Base-by-base conservation (phyloP, 2,329 filamentous ascomycete genomes). In the Aspergillus fischeri region DNA sequence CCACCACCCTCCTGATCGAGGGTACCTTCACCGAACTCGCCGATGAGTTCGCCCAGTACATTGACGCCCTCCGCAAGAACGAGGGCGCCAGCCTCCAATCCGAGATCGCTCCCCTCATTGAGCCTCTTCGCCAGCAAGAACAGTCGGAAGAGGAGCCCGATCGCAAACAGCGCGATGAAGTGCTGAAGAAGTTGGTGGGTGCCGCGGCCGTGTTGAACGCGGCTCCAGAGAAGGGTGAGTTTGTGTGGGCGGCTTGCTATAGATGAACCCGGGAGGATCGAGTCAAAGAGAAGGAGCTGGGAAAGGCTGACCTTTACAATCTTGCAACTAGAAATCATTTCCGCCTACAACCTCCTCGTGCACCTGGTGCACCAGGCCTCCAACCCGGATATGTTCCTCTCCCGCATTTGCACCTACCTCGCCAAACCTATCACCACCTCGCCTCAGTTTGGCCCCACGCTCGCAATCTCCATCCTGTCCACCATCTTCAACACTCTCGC, bases 401-500 rank as follows among this genome's bases (percentile, higher is more conserved):
- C 91, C 58, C 84, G 85, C 68, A 87, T 99, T 70, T 97, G 94
- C 85, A 83, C 87, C 70, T 93, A 95, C 79, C 90, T 99, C 71
- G 86, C 86, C 64, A 89, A 91, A 75, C 93, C 94, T 63, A 86
- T 97, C 72, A 86, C 88, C 60, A 90, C 90, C 60, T 96, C 93
- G 52, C 90, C 92, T 54, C 81, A 88, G 66, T 92, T 96, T 79
- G 91, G 92, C 67, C 83, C 89, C 61, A 88, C 89, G 51, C 85
- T 99, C 64, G 91, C 92, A 63, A 88, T 97, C 67, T 92, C 91
- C 65, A 89, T 94, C 67, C 85, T 99, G 66, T 92, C 91, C 72
- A 97, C 92, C 68, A 86, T 99, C 71, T 99, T 97, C 87, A 99
- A 99, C 83, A 88, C 95, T 64, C 84, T 97, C 65, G 79, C 87